Evolutionary conservation across 83 land plant genomes (phyloP).

Genomic region (Diphasiastrum complanatum): DNA sequence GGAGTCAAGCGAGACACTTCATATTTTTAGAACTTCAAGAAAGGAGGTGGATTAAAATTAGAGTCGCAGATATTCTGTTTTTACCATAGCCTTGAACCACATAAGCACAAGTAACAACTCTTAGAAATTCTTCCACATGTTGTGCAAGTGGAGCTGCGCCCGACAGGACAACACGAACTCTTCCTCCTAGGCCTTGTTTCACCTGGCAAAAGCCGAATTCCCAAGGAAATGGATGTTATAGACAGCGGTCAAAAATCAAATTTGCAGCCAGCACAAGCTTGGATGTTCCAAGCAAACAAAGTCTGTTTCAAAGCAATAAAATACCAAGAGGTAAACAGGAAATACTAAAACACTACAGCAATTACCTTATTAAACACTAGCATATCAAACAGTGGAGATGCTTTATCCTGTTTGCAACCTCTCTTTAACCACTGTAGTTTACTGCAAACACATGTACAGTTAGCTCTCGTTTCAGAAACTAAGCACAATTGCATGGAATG

Average conservation of each 20-base stretch:
- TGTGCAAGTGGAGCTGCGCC: constrained; percentile 91
- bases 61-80: too few relatives aligned
- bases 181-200: constrained; percentile 68
- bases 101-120: constrained; percentile 67
- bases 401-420: constrained; percentile 65
- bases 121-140: constrained; percentile 89
- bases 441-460: constrained; percentile 33
- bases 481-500: neutral
- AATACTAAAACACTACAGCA: neutral
- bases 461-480: neutral
- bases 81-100: constrained; percentile 96
- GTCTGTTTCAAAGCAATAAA: neutral
- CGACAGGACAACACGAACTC: constrained; percentile 63
- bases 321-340: neutral
- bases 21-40: too few relatives aligned
- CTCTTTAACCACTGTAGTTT: constrained; percentile 47
- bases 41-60: too few relatives aligned
- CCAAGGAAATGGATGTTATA: neutral
- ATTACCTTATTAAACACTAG: constrained; percentile 74
- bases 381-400: constrained; percentile 70
- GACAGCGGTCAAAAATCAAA: neutral
- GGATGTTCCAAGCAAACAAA: neutral
- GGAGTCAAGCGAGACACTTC: too few relatives aligned
- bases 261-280: neutral
- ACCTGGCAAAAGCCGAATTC: constrained; percentile 40